phyloP scores from a whole-genome alignment of 257 asterid species.

The Cinchona pubescens region DNA sequence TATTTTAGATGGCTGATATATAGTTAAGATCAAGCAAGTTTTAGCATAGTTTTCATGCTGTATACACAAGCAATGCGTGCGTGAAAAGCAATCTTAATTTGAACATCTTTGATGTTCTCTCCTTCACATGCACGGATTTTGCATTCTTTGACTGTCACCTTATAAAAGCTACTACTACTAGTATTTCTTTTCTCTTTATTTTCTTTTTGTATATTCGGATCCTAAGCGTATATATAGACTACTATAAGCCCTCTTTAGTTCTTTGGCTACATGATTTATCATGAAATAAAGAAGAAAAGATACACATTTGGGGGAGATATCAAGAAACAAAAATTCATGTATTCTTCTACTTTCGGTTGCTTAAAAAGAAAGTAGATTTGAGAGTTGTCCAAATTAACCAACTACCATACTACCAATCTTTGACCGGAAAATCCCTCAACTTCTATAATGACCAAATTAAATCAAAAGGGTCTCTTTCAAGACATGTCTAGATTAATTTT shows the following conservation, averaged over 20 bases:
- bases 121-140: slow-evolving; percentile 21
- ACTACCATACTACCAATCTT: slow-evolving; percentile 1
- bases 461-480: neutral
- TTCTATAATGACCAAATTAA: neutral
- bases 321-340: slow-evolving; percentile 18
- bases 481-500: too few species aligned
- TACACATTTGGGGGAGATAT: neutral
- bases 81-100: slow-evolving; percentile 42
- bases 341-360: slow-evolving; percentile 8
- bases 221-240: slow-evolving; percentile 5
- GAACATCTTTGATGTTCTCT: slow-evolving; percentile 19
- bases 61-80: slow-evolving; percentile 38
- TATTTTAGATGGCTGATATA: slow-evolving; percentile 19
- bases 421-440: slow-evolving; percentile 10
- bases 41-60: slow-evolving; percentile 45
- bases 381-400: slow-evolving; percentile 7
- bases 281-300: neutral
- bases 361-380: slow-evolving; percentile 5
- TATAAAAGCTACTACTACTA: slow-evolving; percentile 15
- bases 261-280: neutral
- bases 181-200: slow-evolving; percentile 15
- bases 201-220: neutral
- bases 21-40: slow-evolving; percentile 45
- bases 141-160: slow-evolving; percentile 18
- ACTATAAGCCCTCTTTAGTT: neutral